Evolutionary conservation across 1,284 basidiomycete species (phyloP).

Genomic region (Cutaneotrichosporon spelunceum): DNA sequence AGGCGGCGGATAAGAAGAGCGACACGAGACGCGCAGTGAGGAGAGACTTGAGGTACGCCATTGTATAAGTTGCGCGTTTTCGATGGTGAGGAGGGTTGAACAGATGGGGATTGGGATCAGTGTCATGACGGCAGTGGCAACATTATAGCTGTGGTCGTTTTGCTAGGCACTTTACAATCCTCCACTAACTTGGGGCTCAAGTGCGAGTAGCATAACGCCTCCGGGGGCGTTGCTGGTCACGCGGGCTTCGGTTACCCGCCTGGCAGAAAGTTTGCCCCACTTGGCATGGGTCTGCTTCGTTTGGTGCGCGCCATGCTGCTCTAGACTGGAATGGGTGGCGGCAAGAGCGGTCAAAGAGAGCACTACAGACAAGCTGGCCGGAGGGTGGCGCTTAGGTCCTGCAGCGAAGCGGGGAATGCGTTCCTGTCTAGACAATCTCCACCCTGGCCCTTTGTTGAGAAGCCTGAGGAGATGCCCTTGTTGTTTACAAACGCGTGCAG

Average conservation of each 20-base stretch:
- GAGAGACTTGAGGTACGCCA: constrained; percentile 15
- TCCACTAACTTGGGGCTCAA: neutral
- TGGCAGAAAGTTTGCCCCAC: neutral
- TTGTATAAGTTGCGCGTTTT: neutral
- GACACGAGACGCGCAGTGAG: constrained; percentile 14
- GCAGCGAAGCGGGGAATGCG: neutral
- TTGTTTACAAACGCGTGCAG: neutral
- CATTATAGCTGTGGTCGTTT: neutral
- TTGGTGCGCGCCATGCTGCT: neutral
- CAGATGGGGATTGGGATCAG: neutral
- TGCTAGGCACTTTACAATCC: neutral
- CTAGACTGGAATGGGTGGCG: neutral
- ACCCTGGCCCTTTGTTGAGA: no score
- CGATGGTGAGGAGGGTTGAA: constrained; percentile 3
- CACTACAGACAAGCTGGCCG: neutral
- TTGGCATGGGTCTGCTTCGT: neutral
- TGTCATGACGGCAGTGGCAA: neutral
- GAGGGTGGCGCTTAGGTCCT: neutral
- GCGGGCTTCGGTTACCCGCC: neutral
- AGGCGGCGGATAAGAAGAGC: constrained; percentile 13
- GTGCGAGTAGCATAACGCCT: neutral
- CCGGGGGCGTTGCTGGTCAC: neutral
- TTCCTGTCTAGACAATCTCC: neutral
- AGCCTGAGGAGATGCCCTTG: no score
- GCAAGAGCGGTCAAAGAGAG: neutral